Evolutionary conservation across 352 stramenopile genomes (phyloP), one percentile per base, ranked within the genome.

Genomic region (Discostella stelligera): DNA sequence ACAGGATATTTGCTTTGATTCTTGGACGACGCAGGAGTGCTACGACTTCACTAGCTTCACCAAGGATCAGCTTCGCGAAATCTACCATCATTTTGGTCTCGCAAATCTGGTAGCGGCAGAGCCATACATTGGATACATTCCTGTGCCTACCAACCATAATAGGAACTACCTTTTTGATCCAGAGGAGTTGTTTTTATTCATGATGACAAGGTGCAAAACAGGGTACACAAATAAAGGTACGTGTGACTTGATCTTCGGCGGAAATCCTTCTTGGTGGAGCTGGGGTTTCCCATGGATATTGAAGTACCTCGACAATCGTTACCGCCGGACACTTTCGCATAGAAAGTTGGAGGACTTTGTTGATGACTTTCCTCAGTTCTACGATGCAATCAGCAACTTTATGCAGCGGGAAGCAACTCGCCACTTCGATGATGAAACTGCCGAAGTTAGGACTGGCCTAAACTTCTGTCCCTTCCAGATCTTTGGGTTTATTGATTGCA

Each of bases 111-210:
- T n/a, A n/a, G n/a, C n/a, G n/a, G n/a, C n/a, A n/a, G 7, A 74
- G 5, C 14, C 46, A 59, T 23, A 54, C 16, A 23, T 48, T 48
- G 55, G 58, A 27, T 53, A 53, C 32, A 52, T 76, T 21, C n/a
- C 4, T 18, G 64, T 74, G 0, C 21, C 30, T 14, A 79, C n/a
- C 10, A 27, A 20, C 18, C n/a, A n/a, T n/a, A 9, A 59, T 39
- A 0, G 11, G 6, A 30, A 66, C 39, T 71, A 72, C 39, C 4
- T 18, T 14, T 78, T 78, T 48, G 13, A 78, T 46, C 70, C 70
- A 20, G 70, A 78, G 46, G 70, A 78, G 53, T 54, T 72, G 2
- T 71, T 78, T 48, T 32, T 78, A 9, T 79, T 74, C 49, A 46
- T 63, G 11, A 62, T 69, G 41, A 79, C 54, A n/a, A 67, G 58